phyloP scores from a whole-genome alignment of 805 yeast genomes.

The Saturnispora halmiae region DNA sequence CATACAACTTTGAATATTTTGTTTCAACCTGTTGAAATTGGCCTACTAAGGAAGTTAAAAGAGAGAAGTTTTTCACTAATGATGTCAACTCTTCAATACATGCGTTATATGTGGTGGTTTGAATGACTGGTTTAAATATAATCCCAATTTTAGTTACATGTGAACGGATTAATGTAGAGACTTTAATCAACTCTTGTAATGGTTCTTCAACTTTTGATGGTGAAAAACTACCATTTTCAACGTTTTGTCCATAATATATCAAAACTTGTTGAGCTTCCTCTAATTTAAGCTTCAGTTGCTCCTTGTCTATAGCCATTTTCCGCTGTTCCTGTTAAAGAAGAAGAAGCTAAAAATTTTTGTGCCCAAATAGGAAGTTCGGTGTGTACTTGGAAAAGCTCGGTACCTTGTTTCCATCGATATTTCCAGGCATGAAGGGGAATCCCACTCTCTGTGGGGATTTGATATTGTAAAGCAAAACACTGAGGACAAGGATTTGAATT shows the following conservation, averaged over 20 bases:
- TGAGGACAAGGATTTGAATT: slow-evolving; percentile 22
- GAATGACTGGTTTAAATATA: slow-evolving; percentile 53
- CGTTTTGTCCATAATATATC: not conserved
- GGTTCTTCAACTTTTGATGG: slow-evolving; percentile 34
- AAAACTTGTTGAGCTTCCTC: slow-evolving; percentile 1
- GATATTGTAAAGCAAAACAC: slow-evolving; percentile 26
- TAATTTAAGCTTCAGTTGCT: not conserved
- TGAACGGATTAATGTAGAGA: slow-evolving; percentile 54
- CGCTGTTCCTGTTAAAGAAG: not conserved
- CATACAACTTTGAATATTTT: slow-evolving; percentile 28
- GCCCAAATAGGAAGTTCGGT: slow-evolving; percentile 6
- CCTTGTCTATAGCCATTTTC: slow-evolving; percentile 4
- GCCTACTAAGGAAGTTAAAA: slow-evolving; percentile 37
- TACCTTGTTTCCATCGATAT: slow-evolving; percentile 19
- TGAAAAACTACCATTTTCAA: slow-evolving; percentile 9
- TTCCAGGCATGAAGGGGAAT: slow-evolving; percentile 40
- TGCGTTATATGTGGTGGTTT: slow-evolving; percentile 32
- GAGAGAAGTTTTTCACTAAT: slow-evolving; percentile 35
- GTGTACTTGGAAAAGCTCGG: slow-evolving; percentile 2
- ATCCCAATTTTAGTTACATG: slow-evolving; percentile 72
- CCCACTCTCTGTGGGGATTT: slow-evolving; percentile 21
- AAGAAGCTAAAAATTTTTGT: slow-evolving; percentile 4
- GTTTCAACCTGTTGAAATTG: slow-evolving; percentile 31
- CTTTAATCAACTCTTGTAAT: slow-evolving; percentile 48
- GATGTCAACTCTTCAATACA: slow-evolving; percentile 42